Evolutionary conservation across 2,329 filamentous ascomycete species (phyloP), one percentile per base, ranked within the genome.

Genomic region (Aspergillus sp.): DNA sequence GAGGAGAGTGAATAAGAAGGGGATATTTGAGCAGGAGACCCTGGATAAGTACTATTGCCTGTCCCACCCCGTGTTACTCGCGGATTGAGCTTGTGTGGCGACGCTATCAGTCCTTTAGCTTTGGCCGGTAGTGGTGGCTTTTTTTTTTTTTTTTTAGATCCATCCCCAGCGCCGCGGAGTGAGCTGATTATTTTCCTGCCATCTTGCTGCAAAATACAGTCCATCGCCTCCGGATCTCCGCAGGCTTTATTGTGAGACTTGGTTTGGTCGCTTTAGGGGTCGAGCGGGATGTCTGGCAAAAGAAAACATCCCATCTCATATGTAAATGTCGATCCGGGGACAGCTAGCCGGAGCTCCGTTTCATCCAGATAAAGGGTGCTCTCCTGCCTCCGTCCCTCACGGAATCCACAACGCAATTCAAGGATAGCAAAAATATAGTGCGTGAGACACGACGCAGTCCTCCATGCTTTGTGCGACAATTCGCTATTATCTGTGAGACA

Each of bases 81-180:
- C 57, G 40, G 57, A 59, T 54, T 40, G 57, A 61, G 59, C 56
- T 62, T 58, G 50, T 48, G 63, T 65, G 63, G 63, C 58, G 63
- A 48, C 63, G 60, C 63, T 65, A 64, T 65, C 57, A 55, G 41
- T 39, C 39, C 58, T 51, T 58, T 60, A 63, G 58, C 62, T 64
- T 56, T 61, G 52, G 55, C 34, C 5, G 34, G 34, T 7, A 37
- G 54, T 49, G 52, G 50, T 45, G 51, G 42, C 44, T 33, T 41
- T 51, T 50, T 27, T 50, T 50, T 41, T 30, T 30, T 50, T 50
- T 41, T 30, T 30, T 30, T 11, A 30, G 17, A 30, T 51, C 19
- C 37, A 41, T 51, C 20, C 24, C 44, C 33, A 19, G 11, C 33
- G 19, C 17, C 27, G 27, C 8, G 27, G 12, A 20, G 34, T 30